A percentile compares a stretch with the other conserved stretches of the same genome.
phyloP scores from a whole-genome alignment of 768 basidiomycete species.

The Russula dissimulans region DNA sequence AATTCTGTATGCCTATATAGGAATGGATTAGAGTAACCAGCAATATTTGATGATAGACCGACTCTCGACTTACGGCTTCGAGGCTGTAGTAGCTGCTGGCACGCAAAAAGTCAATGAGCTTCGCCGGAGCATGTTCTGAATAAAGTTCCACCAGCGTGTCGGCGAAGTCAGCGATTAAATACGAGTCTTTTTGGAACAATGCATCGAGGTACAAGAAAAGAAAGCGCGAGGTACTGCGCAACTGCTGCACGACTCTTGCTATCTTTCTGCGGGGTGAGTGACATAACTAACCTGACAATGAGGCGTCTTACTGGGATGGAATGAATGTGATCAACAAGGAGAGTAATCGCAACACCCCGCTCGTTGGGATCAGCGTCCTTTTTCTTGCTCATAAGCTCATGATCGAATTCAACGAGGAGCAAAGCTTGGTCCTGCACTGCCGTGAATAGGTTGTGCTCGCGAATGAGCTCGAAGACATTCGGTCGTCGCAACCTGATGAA shows the following conservation, averaged over 20 bases:
- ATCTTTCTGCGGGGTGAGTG: constrained; percentile 43
- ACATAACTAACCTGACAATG: not conserved
- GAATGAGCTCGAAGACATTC: constrained; percentile 90
- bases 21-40: not conserved
- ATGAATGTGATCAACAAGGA: constrained; percentile 90
- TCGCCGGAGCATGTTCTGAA: constrained; percentile 72
- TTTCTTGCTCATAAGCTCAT: constrained; percentile 62
- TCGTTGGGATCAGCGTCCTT: constrained; percentile 34
- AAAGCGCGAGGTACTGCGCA: constrained; percentile 65
- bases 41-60: not conserved
- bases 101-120: constrained; percentile 84
- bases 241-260: constrained; percentile 78
- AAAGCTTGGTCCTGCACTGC: constrained; percentile 92
- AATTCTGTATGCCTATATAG: constrained; percentile 71
- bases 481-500: constrained; percentile 78
- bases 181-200: constrained; percentile 77
- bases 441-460: constrained; percentile 88
- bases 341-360: constrained; percentile 68
- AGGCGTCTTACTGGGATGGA: constrained; percentile 73
- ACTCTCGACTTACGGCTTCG: constrained; percentile 47
- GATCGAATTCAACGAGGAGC: constrained; percentile 89
- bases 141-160: constrained; percentile 89
- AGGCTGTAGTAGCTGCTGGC: constrained; percentile 88
- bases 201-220: constrained; percentile 92
- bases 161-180: constrained; percentile 69